phyloP scores from a whole-genome alignment of 495 filamentous ascomycete genomes.

The Penicillium ucsense region DNA sequence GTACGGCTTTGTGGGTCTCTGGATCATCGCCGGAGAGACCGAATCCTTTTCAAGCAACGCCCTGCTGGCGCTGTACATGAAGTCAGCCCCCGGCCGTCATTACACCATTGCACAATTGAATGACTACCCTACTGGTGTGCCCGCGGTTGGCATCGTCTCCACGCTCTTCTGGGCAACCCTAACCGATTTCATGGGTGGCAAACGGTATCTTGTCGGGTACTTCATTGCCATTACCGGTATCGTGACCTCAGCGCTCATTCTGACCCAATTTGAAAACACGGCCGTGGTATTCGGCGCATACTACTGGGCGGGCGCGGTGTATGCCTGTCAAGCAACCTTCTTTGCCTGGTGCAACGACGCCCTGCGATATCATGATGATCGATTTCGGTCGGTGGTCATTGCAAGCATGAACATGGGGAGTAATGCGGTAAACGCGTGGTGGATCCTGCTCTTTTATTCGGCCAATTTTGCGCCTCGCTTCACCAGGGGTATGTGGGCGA shows the following conservation, averaged over 20 bases:
- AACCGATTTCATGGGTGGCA: slow-evolving; percentile 41
- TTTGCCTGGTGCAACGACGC: slow-evolving; percentile 55
- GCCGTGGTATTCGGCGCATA: slow-evolving; percentile 41
- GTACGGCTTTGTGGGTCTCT: slow-evolving; percentile 41
- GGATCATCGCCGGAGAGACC: slow-evolving; percentile 39
- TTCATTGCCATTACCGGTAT: slow-evolving; percentile 43
- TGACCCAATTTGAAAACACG: slow-evolving; percentile 31
- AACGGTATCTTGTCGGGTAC: slow-evolving; percentile 43
- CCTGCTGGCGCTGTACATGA: slow-evolving; percentile 26
- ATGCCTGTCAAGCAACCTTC: slow-evolving; percentile 49
- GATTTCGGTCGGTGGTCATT: slow-evolving; percentile 37
- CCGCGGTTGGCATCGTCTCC: slow-evolving; percentile 39
- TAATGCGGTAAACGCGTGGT: slow-evolving; percentile 50
- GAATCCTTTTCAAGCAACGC: slow-evolving; percentile 42
- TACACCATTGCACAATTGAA: slow-evolving; percentile 40
- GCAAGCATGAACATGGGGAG: slow-evolving; percentile 48
- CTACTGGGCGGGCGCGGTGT: slow-evolving; percentile 44
- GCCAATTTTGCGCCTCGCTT: slow-evolving; percentile 50
- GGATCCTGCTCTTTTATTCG: slow-evolving; percentile 56
- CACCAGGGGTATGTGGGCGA: slow-evolving; percentile 49
- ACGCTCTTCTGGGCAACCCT: slow-evolving; percentile 45
- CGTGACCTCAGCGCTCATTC: slow-evolving; percentile 37
- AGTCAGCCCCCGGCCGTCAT: slow-evolving; percentile 21
- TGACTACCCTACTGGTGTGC: slow-evolving; percentile 39
- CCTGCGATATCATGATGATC: slow-evolving; percentile 37